phyloP scores from a whole-genome alignment of 1,139 yeast species.

The Kluyveromyces sp. region DNA sequence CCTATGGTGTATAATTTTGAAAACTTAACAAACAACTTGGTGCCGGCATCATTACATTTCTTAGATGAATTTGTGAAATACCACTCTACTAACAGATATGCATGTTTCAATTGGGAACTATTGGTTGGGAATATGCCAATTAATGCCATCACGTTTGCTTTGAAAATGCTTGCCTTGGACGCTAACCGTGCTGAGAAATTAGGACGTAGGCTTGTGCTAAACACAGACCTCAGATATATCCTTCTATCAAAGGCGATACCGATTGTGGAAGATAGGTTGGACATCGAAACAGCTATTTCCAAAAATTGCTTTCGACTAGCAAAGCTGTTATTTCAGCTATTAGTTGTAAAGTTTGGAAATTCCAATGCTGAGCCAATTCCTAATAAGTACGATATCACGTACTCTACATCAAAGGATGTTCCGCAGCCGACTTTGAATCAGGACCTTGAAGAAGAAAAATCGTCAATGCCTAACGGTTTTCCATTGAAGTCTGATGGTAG shows the following conservation, averaged over 20 bases:
- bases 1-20: slow-evolving; percentile 35
- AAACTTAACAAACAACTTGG: slow-evolving; percentile 43
- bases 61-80: slow-evolving; percentile 41
- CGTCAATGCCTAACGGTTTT: background rate
- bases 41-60: slow-evolving; percentile 53
- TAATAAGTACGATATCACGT: slow-evolving; percentile 11
- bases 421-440: slow-evolving; percentile 10
- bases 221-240: slow-evolving; percentile 27
- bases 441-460: slow-evolving; percentile 5
- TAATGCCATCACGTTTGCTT: slow-evolving; percentile 48
- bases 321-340: slow-evolving; percentile 26
- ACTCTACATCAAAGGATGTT: slow-evolving; percentile 3
- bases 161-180: slow-evolving; percentile 47
- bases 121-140: slow-evolving; percentile 48
- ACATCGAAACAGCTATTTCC: slow-evolving; percentile 27
- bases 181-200: slow-evolving; percentile 31
- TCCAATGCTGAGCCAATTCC: slow-evolving; percentile 3
- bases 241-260: slow-evolving; percentile 27
- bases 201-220: slow-evolving; percentile 16
- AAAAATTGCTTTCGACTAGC: slow-evolving; percentile 27
- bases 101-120: slow-evolving; percentile 49
- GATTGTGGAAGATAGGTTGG: slow-evolving; percentile 26
- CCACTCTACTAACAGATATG: slow-evolving; percentile 27
- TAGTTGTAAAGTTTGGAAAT: slow-evolving; percentile 21
- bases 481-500: background rate